Conservation (phyloP, 2,329 filamentous ascomycete genomes). For the Daldinia sp. region DNA sequence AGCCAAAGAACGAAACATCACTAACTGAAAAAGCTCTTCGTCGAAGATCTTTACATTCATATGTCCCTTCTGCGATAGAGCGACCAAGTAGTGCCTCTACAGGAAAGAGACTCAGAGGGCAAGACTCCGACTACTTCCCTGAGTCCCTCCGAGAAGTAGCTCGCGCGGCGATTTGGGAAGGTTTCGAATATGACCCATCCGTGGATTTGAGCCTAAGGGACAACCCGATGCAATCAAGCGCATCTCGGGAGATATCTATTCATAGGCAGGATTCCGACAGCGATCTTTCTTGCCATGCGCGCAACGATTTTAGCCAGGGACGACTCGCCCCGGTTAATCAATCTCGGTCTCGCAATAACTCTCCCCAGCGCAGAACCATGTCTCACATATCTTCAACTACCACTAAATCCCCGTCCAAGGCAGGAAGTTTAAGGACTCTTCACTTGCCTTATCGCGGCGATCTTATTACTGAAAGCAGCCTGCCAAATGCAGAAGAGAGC, state of each 20-base stretch:
- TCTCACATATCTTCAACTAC: conserved; percentile 28
- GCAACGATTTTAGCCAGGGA: conserved; percentile 31
- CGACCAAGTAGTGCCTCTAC: conserved; percentile 24
- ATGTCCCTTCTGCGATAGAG: conserved; percentile 27
- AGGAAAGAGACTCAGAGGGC: conserved; percentile 15
- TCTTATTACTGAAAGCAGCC: conserved; percentile 22
- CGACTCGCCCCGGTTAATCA: conserved; percentile 19
- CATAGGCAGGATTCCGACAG: conserved; percentile 7
- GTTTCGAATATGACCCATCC: conserved; percentile 7
- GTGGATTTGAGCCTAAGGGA: conserved; percentile 23
- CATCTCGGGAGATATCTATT: neutral
- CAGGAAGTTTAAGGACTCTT: conserved; percentile 35
- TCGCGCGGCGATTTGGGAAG: conserved; percentile 29
- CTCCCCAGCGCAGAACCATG: conserved; percentile 33
- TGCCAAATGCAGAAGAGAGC: conserved; percentile 26
- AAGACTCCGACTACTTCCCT: conserved; percentile 35
- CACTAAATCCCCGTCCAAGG: conserved; percentile 33
- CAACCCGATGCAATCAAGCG: conserved; percentile 17
- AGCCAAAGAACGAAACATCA: conserved; percentile 5
- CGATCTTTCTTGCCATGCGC: conserved; percentile 18
- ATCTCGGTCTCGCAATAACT: conserved; percentile 18
- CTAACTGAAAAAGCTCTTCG: conserved; percentile 30
- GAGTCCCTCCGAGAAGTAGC: conserved; percentile 36
- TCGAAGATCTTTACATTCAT: conserved; percentile 43
- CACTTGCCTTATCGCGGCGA: conserved; percentile 24